A percentile compares a stretch with the other conserved stretches of the same genome.
Conservation (phyloP, 768 basidiomycete genomes). For the Daedaleopsis sinensis region DNA sequence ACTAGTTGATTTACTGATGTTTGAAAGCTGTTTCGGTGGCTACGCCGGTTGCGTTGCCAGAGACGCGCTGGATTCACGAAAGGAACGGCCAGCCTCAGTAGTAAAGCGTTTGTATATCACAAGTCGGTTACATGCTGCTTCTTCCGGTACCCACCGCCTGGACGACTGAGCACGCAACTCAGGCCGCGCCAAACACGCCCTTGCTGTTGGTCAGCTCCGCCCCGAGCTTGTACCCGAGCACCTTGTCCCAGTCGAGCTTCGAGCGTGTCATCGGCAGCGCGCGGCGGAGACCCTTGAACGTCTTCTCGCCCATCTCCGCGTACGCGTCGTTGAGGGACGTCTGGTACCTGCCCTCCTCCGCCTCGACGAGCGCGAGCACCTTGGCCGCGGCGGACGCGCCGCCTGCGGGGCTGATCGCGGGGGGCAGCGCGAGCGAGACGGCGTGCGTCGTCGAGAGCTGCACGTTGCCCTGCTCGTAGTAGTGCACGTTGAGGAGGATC, state of each 20-base stretch:
- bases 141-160: neutral
- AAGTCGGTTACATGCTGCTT: slow-evolving; percentile 16
- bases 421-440: slow-evolving; percentile 63
- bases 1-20: neutral
- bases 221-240: slow-evolving; percentile 70
- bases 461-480: slow-evolving; percentile 97
- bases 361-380: slow-evolving; percentile 78
- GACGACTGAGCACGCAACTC: neutral
- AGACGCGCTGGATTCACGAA: neutral
- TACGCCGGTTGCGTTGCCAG: too few species aligned
- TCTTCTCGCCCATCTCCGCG: slow-evolving; percentile 89
- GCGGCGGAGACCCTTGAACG: slow-evolving; percentile 88
- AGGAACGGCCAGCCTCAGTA: too few species aligned
- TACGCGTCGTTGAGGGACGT: slow-evolving; percentile 79
- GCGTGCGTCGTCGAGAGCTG: slow-evolving; percentile 83
- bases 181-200: slow-evolving; percentile 46
- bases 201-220: slow-evolving; percentile 75
- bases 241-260: slow-evolving; percentile 97
- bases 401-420: slow-evolving; percentile 55
- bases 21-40: too few species aligned
- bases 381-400: slow-evolving; percentile 62
- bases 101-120: slow-evolving; percentile 8
- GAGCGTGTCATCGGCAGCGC: slow-evolving; percentile 91
- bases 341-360: slow-evolving; percentile 83
- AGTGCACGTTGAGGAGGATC: slow-evolving; percentile 87